These are phyloP conservation scores for Fusarium praegraminearum DNA, from an alignment of 2,329 filamentous ascomycete genomes.

Conservation along the genomic window DNA sequence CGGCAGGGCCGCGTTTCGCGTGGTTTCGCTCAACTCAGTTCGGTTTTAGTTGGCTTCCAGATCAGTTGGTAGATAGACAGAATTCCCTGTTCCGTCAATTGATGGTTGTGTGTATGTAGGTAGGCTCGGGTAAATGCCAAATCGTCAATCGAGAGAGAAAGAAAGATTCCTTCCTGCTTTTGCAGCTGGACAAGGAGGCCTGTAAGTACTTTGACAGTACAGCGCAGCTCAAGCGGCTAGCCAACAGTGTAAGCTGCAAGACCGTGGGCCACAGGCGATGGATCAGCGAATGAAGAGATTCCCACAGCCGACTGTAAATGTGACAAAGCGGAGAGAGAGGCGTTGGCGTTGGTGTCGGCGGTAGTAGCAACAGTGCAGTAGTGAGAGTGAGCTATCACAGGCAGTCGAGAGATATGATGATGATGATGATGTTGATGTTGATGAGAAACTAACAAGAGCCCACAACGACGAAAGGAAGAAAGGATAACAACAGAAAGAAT, in stretches of 20 bases:
- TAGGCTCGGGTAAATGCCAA: slow-evolving; percentile 13
- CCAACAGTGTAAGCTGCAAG: slow-evolving; percentile 46
- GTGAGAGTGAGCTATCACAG: slow-evolving; percentile 29
- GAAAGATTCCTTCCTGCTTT: slow-evolving; percentile 22
- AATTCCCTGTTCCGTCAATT: slow-evolving; percentile 34
- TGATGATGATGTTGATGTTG: slow-evolving; percentile 6
- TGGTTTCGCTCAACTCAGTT: slow-evolving; percentile 42
- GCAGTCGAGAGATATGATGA: slow-evolving; percentile 4
- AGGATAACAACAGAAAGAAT: slow-evolving; percentile 26
- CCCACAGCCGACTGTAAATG: slow-evolving; percentile 47
- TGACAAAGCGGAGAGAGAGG: slow-evolving; percentile 40
- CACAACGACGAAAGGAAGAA: slow-evolving; percentile 14
- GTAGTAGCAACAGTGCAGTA: slow-evolving; percentile 39
- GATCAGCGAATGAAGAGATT: slow-evolving; percentile 48
- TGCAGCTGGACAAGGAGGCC: slow-evolving; percentile 23
- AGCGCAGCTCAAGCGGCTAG: slow-evolving; percentile 43
- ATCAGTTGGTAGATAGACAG: slow-evolving; percentile 25
- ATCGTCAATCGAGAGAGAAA: slow-evolving; percentile 4
- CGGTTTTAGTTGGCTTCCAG: slow-evolving; percentile 31
- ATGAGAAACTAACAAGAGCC: slow-evolving; percentile 21
- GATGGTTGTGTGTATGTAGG: slow-evolving; percentile 2
- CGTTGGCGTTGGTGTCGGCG: slow-evolving; percentile 33
- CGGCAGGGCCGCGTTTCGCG: slow-evolving; percentile 46
- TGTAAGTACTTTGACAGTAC: slow-evolving; percentile 32
- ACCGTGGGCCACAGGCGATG: slow-evolving; percentile 45